Evolutionary conservation across 805 yeast species (phyloP).

Genomic region (Ogataea allantospora): DNA sequence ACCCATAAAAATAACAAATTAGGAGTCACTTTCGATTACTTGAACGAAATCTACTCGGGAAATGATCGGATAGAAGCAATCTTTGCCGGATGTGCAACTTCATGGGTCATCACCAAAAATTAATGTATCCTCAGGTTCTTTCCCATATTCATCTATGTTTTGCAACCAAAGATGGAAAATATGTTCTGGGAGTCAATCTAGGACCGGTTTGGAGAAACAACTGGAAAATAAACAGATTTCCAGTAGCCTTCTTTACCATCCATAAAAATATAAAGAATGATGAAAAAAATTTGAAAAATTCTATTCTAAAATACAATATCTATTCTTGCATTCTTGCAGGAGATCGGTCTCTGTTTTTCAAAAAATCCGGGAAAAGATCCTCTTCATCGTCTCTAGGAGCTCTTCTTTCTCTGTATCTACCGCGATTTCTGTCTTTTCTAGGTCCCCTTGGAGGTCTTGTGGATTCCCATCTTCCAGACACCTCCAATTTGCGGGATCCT

Average conservation of each 20-base stretch:
- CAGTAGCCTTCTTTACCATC: slow-evolving; percentile 24
- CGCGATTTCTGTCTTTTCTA: slow-evolving; percentile 3
- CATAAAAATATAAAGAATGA: slow-evolving; percentile 8
- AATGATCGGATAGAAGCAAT: slow-evolving; percentile 32
- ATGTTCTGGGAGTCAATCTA: slow-evolving; percentile 69
- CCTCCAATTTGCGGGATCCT: slow-evolving; percentile 23
- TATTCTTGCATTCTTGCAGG: slow-evolving; percentile 24
- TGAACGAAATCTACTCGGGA: slow-evolving; percentile 35
- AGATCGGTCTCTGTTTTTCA: slow-evolving; percentile 27
- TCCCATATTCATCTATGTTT: slow-evolving; percentile 69
- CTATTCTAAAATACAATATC: too few species aligned
- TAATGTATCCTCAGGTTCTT: slow-evolving; percentile 72
- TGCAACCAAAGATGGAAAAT: slow-evolving; percentile 68
- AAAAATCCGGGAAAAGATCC: slow-evolving; percentile 38
- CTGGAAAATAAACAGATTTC: slow-evolving; percentile 2
- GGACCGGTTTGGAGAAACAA: slow-evolving; percentile 57
- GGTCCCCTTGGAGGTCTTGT: slow-evolving; percentile 15
- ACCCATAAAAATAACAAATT: slow-evolving; percentile 18
- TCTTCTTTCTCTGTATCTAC: slow-evolving; percentile 16
- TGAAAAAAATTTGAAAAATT: slow-evolving; percentile 4
- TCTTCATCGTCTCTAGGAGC: slow-evolving; percentile 29
- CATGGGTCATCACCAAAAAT: slow-evolving; percentile 45
- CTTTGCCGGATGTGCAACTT: slow-evolving; percentile 67
- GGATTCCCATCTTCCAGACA: slow-evolving; percentile 21
- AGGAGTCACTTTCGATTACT: slow-evolving; percentile 37